Conservation (phyloP, 257 asterid species). For the Phtheirospermum japonicum region DNA sequence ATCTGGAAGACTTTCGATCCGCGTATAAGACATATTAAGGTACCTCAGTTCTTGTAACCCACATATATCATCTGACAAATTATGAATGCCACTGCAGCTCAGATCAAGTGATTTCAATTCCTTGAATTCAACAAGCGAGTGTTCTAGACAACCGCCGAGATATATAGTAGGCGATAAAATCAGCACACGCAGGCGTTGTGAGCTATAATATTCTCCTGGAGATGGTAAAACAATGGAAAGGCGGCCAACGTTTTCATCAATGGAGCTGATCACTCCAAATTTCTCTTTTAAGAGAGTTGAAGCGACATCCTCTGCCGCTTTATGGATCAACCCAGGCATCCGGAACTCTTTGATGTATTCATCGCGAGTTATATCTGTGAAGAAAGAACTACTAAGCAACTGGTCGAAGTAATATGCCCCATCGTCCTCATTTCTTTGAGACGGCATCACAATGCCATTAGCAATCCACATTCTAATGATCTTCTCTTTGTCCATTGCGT, state of each 20-base stretch:
- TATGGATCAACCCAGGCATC: constrained; percentile 17
- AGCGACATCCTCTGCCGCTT: background rate
- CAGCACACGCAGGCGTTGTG: background rate
- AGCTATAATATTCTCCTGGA: background rate
- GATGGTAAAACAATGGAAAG: constrained; percentile 8
- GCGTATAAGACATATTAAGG: constrained; percentile 26
- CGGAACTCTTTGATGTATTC: constrained; percentile 12
- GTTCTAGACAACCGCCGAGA: background rate
- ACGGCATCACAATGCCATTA: constrained; percentile 14
- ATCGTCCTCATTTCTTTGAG: background rate
- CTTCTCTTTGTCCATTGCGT: constrained; percentile 6
- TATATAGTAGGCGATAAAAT: background rate
- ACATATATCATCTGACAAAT: constrained; percentile 17
- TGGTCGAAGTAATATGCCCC: constrained; percentile 11
- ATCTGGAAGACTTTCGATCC: constrained; percentile 18
- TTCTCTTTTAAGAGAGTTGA: background rate
- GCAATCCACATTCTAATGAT: constrained; percentile 22
- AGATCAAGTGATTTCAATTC: constrained; percentile 24
- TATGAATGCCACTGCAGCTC: constrained; percentile 25
- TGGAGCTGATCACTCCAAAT: constrained; percentile 3
- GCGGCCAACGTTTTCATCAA: constrained; percentile 7
- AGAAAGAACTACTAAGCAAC: constrained; percentile 21
- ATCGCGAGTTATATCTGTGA: constrained; percentile 15
- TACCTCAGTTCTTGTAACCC: constrained; percentile 9
- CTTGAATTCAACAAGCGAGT: background rate